phyloP scores from a whole-genome alignment of 176 grass and related monocot genomes.

The Aegilops longissima region DNA sequence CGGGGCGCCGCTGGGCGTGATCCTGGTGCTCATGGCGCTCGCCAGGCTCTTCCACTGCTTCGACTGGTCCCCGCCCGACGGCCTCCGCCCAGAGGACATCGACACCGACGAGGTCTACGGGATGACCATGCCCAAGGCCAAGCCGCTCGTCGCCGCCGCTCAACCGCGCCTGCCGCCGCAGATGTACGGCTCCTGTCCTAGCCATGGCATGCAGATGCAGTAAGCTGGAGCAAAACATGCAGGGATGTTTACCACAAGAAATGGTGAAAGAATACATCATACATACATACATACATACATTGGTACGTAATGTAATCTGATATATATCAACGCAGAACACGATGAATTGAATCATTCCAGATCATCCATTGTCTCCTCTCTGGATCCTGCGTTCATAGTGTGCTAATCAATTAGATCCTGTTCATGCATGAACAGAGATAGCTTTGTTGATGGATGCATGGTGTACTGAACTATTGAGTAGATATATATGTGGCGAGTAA shows the following conservation, averaged over 20 bases:
- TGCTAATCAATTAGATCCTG: background rate
- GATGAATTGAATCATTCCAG: background rate
- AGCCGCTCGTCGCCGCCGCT: conserved; percentile 64
- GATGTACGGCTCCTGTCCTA: conserved; percentile 37
- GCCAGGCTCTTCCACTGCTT: conserved; percentile 96
- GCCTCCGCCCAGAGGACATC: conserved; percentile 60
- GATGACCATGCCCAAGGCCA: conserved; percentile 83
- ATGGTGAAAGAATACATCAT: background rate
- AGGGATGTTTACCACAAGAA: background rate
- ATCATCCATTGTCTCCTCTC: background rate
- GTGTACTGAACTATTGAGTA: background rate
- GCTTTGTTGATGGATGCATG: background rate
- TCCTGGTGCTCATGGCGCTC: conserved; percentile 80
- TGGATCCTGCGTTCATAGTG: background rate
- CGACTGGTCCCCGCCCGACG: conserved; percentile 71
- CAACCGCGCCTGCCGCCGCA: conserved; percentile 57
- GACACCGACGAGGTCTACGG: conserved; percentile 70
- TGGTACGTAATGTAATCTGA: too few species aligned
- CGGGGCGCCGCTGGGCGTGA: conserved; percentile 64
- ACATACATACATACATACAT: too few species aligned
- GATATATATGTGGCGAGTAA: background rate
- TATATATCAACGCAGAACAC: background rate
- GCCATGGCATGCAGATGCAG: conserved; percentile 20
- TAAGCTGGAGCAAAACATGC: background rate
- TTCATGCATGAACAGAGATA: background rate